A percentile compares a stretch with the other conserved stretches of the same genome.
Conservation (phyloP, 495 filamentous ascomycete genomes). For the Patellaria atrata region DNA sequence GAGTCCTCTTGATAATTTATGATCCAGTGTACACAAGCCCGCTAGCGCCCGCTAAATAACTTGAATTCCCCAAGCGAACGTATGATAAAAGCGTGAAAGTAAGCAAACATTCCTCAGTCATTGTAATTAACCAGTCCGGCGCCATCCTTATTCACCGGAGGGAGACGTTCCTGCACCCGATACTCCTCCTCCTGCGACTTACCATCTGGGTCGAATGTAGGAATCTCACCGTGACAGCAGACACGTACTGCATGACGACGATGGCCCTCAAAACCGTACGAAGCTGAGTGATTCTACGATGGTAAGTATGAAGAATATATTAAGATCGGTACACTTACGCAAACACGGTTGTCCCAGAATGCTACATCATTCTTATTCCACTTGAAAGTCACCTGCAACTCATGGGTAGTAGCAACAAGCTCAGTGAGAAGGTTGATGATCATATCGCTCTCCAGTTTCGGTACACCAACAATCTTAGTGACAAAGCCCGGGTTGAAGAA, state of each 20-base stretch:
- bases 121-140: conserved; percentile 49
- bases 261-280: conserved; percentile 48
- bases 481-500: conserved; percentile 75
- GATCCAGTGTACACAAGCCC: too few species aligned
- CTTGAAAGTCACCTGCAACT: conserved; percentile 55
- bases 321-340: conserved; percentile 28
- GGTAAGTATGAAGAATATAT: neutral
- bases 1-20: too few species aligned
- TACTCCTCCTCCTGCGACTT: conserved; percentile 47
- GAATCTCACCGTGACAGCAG: conserved; percentile 41
- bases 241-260: conserved; percentile 50
- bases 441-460: conserved; percentile 52
- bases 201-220: conserved; percentile 36
- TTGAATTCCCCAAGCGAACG: too few species aligned
- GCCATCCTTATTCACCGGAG: conserved; percentile 45
- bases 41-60: too few species aligned
- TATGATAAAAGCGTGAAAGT: neutral
- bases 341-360: conserved; percentile 62
- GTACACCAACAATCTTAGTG: conserved; percentile 58
- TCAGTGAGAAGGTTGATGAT: conserved; percentile 53
- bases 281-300: conserved; percentile 44
- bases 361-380: conserved; percentile 59
- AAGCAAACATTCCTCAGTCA: conserved; percentile 30
- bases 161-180: conserved; percentile 34
- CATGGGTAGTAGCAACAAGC: conserved; percentile 46